Evolutionary conservation across 306 rosid species (phyloP).

Genomic region (Quercus dentata): DNA sequence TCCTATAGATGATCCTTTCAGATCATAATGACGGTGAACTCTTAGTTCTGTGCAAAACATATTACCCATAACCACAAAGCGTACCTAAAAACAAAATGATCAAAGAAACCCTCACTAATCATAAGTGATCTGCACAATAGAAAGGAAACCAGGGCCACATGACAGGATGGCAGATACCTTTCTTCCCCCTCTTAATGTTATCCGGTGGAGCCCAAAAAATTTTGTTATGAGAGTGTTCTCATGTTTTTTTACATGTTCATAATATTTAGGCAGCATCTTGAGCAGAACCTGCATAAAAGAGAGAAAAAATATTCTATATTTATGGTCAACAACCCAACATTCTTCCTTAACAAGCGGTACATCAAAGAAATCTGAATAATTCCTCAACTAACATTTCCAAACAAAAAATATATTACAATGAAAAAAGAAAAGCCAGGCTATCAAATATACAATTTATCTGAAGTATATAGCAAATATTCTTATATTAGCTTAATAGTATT

Average conservation of each 20-base stretch:
- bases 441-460: background rate
- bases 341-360: background rate
- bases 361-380: slow-evolving; percentile 2
- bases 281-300: slow-evolving; percentile 59
- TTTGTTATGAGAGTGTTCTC: slow-evolving; percentile 96
- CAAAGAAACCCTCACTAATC: slow-evolving; percentile 15
- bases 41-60: slow-evolving; percentile 89
- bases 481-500: too few relatives aligned
- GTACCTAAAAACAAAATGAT: slow-evolving; percentile 56
- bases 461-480: background rate
- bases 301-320: background rate
- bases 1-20: slow-evolving; percentile 90
- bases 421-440: background rate
- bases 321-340: background rate
- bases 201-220: slow-evolving; percentile 87
- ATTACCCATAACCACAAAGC: slow-evolving; percentile 98
- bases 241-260: slow-evolving; percentile 62
- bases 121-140: slow-evolving; percentile 7
- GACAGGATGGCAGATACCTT: slow-evolving; percentile 53
- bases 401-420: background rate
- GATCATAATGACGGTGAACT: slow-evolving; percentile 89
- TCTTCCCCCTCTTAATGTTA: slow-evolving; percentile 68
- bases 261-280: slow-evolving; percentile 87
- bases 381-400: background rate
- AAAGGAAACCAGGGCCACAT: slow-evolving; percentile 21